phyloP scores from a whole-genome alignment of 1,139 yeast genomes.

The Chernovozyma aurita region DNA sequence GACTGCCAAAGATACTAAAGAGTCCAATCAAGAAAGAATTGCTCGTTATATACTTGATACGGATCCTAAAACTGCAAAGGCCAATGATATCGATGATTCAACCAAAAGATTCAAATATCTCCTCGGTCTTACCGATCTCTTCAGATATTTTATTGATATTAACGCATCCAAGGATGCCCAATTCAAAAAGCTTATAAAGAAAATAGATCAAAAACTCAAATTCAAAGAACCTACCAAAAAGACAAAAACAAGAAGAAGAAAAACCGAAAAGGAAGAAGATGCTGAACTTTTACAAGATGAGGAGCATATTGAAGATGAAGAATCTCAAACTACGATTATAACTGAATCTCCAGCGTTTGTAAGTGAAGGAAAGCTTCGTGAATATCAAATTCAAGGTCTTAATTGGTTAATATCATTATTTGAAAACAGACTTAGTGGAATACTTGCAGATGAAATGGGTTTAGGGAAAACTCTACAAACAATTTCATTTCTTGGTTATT shows the following conservation, averaged over 20 bases:
- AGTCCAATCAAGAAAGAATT: slow-evolving; percentile 21
- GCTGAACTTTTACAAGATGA: slow-evolving; percentile 61
- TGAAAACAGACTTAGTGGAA: slow-evolving; percentile 84
- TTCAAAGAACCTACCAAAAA: slow-evolving; percentile 20
- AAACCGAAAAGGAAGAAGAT: slow-evolving; percentile 68
- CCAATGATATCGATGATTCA: slow-evolving; percentile 49
- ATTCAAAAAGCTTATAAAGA: slow-evolving; percentile 44
- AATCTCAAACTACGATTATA: slow-evolving; percentile 46
- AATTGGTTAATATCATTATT: slow-evolving; percentile 86
- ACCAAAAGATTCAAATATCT: slow-evolving; percentile 62
- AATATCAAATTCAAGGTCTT: slow-evolving; percentile 89
- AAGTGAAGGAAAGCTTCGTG: slow-evolving; percentile 55
- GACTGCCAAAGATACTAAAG: neutral
- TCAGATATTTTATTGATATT: slow-evolving; percentile 63
- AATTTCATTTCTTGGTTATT: slow-evolving; percentile 73
- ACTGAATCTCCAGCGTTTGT: slow-evolving; percentile 63
- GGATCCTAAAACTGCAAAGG: slow-evolving; percentile 52
- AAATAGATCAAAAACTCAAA: slow-evolving; percentile 29
- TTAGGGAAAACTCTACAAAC: slow-evolving; percentile 94
- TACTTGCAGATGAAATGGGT: slow-evolving; percentile 98
- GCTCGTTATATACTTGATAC: slow-evolving; percentile 44
- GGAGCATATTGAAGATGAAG: slow-evolving; percentile 42
- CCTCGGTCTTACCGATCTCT: slow-evolving; percentile 61
- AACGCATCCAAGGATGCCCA: slow-evolving; percentile 62
- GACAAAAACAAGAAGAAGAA: slow-evolving; percentile 37